phyloP scores from a whole-genome alignment of 192 early-diverging fungal species.

The Podila epigama region DNA sequence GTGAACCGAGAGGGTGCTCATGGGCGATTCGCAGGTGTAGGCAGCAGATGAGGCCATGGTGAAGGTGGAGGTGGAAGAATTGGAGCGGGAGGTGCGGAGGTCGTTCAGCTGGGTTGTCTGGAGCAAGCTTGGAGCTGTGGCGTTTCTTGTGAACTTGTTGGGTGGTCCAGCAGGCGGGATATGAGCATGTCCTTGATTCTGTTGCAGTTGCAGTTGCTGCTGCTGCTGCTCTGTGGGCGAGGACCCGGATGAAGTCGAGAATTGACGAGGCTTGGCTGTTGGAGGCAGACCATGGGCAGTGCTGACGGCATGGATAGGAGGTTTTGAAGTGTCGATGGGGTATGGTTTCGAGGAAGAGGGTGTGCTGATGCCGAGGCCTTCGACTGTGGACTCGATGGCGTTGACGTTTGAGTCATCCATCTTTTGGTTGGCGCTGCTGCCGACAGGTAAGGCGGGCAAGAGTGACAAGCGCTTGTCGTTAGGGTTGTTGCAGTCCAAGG shows the following conservation, averaged over 20 bases:
- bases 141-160: not conserved
- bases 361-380: slow-evolving; percentile 9
- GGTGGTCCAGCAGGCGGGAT: not conserved
- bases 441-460: slow-evolving; percentile 32
- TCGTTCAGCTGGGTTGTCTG: slow-evolving; percentile 25
- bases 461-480: slow-evolving; percentile 13
- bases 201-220: not conserved
- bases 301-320: not conserved
- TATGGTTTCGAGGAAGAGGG: slow-evolving; percentile 7
- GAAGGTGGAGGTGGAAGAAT: not conserved
- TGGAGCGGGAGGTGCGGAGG: not conserved
- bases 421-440: not conserved
- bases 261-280: too few relatives aligned
- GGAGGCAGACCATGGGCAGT: too few relatives aligned
- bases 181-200: too few relatives aligned
- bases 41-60: not conserved
- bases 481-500: not conserved
- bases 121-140: not conserved
- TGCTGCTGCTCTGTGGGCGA: not conserved
- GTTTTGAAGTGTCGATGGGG: slow-evolving; percentile 20
- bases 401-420: not conserved
- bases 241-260: not conserved
- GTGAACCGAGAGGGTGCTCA: not conserved
- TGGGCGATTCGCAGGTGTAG: slow-evolving; percentile 1
- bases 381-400: slow-evolving; percentile 28